Evolutionary conservation across 129 eudicot species (phyloP), one percentile per base, ranked within the genome.

Genomic region (Lactuca sativa): DNA sequence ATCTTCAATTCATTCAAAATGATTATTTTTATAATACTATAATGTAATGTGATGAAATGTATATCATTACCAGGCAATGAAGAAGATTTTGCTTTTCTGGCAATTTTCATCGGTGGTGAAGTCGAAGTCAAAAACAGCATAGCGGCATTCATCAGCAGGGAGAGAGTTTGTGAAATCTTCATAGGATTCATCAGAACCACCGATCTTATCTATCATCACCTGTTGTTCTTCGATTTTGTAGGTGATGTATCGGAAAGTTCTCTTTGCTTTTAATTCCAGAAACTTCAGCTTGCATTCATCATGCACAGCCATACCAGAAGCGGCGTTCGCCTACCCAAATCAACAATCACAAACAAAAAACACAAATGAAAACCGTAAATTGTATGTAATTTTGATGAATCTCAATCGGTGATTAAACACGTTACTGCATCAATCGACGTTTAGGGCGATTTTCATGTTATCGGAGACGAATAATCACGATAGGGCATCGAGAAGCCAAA

Each of bases 41-140:
- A 18, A 30, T 11, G 31, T 5, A 57, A 56, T 12, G 47, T 33
- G 61, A 63, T 8, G 78, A 34, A 38, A 12, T 21, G 25, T 31
- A 69, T 33, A 56, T 53, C 78, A 59, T 64, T 84, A 90, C 97
- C 97, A 90, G 64, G 97, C 97, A 16, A 90, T 81, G 74, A 90
- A 90, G 87, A 85, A 83, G 17, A 90, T 90, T 81, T 90, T 90
- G 95, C 95, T 91, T 77, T 91, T 91, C 84, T 91, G 97, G 86
- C 86, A 79, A 59, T 91, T 91, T 74, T 91, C 97, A 38, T 87
- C 82, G 4, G 97, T 87, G 59, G 80, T 87, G 73, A 90, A 90
- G 63, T 90, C 97, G 59, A 90, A 85, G 62, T 90, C 95, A 31
- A 55, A 91, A 51, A 91, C 97, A 64, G 97, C 95, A 67, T 91